Evolutionary conservation across 805 yeast genomes (phyloP), one percentile per base, ranked within the genome.

Genomic region (Candida nemodendra): DNA sequence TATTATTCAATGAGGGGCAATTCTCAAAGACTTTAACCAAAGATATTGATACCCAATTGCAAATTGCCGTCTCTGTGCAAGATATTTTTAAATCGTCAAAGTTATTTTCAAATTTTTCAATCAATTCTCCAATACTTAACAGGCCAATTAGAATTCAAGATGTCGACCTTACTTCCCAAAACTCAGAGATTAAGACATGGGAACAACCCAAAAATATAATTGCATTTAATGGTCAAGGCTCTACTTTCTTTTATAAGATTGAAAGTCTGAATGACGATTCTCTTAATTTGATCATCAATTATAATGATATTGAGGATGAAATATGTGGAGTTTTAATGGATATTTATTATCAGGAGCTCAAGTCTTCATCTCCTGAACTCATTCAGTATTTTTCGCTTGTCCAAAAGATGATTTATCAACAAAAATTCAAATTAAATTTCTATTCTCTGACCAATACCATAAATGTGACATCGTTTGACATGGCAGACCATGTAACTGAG

Each of bases 61-160:
- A 75, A 4, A 63, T 85, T 6, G 81, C 88, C 0, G 93, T 85
- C 1, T 79, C 87, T 2, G 95, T 85, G 2, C 91, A 84, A 51
- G 95, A 87, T 56, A 78, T 81, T 9, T 85, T 84, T 65, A 75
- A 78, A 45, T 57, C 73, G 3, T 57, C 72, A 13, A 62, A 68
- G 19, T 61, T 86, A 1, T 81, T 75, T 46, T 78, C 88, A 4
- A 82, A 79, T 48, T 87, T 84, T 54, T 76, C 82, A 11, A 69
- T 86, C 30, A 82, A 86, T 14, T 71, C 89, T 4, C 66, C 81
- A 0, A 68, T 70, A 18, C 38, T 66, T 0, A 60, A 62, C 7
- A 50, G 57, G 4, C 95, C 93, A 0, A 66, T 82, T 2, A 62
- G 84, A 38, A 59, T 84, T 5, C 50, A 68, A 3, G 53, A 63